Base-by-base conservation (phyloP, 1,284 basidiomycete genomes). In the Sporisorium reilianum region DNA sequence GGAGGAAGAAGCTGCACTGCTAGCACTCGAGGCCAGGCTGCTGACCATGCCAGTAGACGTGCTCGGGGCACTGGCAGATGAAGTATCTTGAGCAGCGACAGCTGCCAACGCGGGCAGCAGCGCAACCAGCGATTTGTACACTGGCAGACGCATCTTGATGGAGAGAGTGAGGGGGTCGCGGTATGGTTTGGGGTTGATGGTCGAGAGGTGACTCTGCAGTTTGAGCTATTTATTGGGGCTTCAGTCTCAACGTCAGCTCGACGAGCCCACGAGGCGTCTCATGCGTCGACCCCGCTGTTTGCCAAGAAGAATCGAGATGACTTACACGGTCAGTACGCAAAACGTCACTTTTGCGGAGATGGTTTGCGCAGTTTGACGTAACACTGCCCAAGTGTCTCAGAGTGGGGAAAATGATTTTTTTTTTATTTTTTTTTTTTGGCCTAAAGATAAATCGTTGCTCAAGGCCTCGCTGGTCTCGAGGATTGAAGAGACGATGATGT, bases 71-170 rank as follows among this genome's bases (percentile, higher is more conserved):
- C 36, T 40, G 14, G 32, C 14, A 10, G 57, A 38, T 38, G 69
- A 52, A 23, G 41, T 36, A 36, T 62, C 51, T 25, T 72, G 69
- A n/a, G 70, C 64, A 12, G 49, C 64, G 44, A 73, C 70, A 5
- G 56, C 64, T 30, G 56, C 60, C 26, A 67, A 53, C 1, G 60
- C 70, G 14, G 70, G 64, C 64, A 73, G 53, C 36, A 73, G 56
- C 25, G 60, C 49, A 18, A 56, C 64, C 56, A 67, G 59, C 51
- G 59, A 62, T 20, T 46, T 60, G 50, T 63, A 22, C 26, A 42
- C 63, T 48, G 51, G 45, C 3, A 72, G 28, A 54, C 69, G 64
- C 69, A 72, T 66, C 30, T 30, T 71, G 45, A 22, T 30, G 38
- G 25, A 48, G 16, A 3, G 20, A n/a, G 18, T 40, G 54, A 28